phyloP scores from a whole-genome alignment of 345 rosid species.

The Anacardium occidentale region DNA sequence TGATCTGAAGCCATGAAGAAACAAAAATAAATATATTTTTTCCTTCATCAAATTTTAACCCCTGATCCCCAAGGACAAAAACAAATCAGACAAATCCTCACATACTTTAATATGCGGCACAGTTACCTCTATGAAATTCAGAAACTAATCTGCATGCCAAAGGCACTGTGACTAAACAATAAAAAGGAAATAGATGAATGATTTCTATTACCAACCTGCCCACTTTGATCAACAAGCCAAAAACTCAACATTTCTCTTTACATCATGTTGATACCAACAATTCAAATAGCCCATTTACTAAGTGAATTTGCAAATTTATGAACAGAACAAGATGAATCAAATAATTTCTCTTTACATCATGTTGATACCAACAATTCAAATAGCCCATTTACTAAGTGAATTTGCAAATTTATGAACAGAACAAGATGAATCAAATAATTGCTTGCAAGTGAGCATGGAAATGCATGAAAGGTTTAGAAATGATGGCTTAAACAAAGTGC shows the following conservation, averaged over 20 bases:
- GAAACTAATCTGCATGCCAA: background rate
- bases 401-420: too few species aligned
- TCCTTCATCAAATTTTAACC: background rate
- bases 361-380: too few species aligned
- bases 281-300: background rate
- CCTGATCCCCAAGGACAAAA: background rate
- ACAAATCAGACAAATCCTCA: background rate
- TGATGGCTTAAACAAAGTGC: too few species aligned
- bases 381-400: too few species aligned
- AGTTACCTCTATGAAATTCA: background rate
- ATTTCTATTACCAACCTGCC: background rate
- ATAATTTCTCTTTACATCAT: too few species aligned
- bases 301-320: background rate
- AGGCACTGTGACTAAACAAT: background rate
- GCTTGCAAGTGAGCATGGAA: too few species aligned
- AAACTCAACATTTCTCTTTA: background rate
- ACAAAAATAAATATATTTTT: background rate
- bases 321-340: background rate
- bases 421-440: too few species aligned
- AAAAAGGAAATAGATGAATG: background rate
- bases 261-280: background rate
- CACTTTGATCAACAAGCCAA: background rate
- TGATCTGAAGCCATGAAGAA: background rate
- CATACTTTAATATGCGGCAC: background rate
- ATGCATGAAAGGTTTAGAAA: too few species aligned